Base-by-base conservation (phyloP, 2,329 filamentous ascomycete genomes). In the Leptographium flavum region DNA sequence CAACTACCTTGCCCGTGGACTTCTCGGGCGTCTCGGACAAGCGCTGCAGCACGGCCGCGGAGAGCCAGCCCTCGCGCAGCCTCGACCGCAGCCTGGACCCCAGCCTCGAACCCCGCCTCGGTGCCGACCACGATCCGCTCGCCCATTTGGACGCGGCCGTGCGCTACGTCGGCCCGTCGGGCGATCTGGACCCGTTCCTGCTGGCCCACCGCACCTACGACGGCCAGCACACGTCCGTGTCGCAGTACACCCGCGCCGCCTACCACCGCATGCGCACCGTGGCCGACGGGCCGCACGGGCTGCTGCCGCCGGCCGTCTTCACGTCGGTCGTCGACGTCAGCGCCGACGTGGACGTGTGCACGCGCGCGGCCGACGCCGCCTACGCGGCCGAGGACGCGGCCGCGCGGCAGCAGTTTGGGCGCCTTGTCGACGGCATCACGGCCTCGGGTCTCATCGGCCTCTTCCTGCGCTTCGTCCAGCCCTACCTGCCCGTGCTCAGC, bases 101-200 rank as follows among this genome's bases (percentile, higher is more conserved):
- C 27, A 28, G 19, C 10, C 19, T 7, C 9, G 19, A 21, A n/a
- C 35, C 11, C n/a, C n/a, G n/a, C n/a, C n/a, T n/a, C n/a, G n/a
- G n/a, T n/a, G n/a, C n/a, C n/a, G n/a, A n/a, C n/a, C n/a, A n/a
- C n/a, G n/a, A n/a, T n/a, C n/a, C n/a, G n/a, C n/a, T n/a, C n/a
- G n/a, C n/a, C n/a, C n/a, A n/a, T n/a, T n/a, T n/a, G n/a, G n/a
- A n/a, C n/a, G 21, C 35, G 23, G 35, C 40, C 40, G 31, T 15
- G 40, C 45, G 45, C 8, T 46, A 35, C 21, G 23, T 43, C 17
- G 45, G 45, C 7, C 40, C 36, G 11, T 43, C 45, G 1, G 45
- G 45, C 1, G 45, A 46, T 17, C 22, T 46, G 7, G 45, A 46
- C n/a, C 27, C 45, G 35, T 46, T 33, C 15, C 45, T 46, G 9